Base-by-base conservation (phyloP, 2,329 filamentous ascomycete species). In the Trichoderma oligosporum region DNA sequence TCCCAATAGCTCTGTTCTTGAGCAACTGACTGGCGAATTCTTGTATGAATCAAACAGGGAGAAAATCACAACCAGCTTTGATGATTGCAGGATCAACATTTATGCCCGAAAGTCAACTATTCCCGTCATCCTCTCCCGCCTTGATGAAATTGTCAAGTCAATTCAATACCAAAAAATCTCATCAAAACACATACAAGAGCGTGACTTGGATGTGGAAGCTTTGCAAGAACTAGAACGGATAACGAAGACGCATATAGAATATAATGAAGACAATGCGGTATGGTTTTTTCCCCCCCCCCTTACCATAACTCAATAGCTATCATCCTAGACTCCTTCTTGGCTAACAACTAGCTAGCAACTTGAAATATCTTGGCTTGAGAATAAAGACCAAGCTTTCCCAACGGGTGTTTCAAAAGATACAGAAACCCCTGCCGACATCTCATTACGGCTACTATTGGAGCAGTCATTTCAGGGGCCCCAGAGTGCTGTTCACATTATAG, bases 381-480 rank as follows among this genome's bases (percentile, higher is more conserved):
- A 71, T 11, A 24, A 56, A 5, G 38, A 36, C 14, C 20, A 11
- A 12, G 27, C 9, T 63, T 2, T 53, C 62, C 9, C 49, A 49
- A 3, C 51, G 3, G n/a, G 42, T 11, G 11, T 39, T n/a, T 5
- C 18, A 7, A 60, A 63, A 24, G 52, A 59, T 12, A 65, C 72
- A 5, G 77, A 82, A 63, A 69, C 74, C 53, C 63, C 69, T 1
- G 69, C 69, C 31, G 77, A 82, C 39, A 66, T 76, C 12, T 77
- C 79, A 14, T 65, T 73, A 45, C 76, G 80, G 27, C 70, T 82
- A 4, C 64, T 82, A 2, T 65, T 73, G 31, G 71, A 70, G 11
- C 61, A 45, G n/a, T 54, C 59, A 16, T 29, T 47, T 12, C 41
- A 57, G 1, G 48, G 38, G 1, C 5, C 35, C 3, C 41, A 56